Evolutionary conservation across 768 basidiomycete genomes (phyloP).

Genomic region (Rickenella mellea): DNA sequence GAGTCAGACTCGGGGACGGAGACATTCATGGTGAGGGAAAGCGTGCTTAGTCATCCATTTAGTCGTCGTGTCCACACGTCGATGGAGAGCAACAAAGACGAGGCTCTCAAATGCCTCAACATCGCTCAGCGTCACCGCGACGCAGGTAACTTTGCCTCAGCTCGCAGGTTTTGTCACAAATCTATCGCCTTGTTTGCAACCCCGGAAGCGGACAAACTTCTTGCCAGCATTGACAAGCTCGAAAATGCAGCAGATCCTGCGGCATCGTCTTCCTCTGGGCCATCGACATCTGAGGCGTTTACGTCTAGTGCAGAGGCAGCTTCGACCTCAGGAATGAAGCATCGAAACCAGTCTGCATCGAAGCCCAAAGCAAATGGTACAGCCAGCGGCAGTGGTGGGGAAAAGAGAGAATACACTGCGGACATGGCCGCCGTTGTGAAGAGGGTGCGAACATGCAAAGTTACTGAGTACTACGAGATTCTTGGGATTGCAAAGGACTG

Average conservation of each 20-base stretch:
- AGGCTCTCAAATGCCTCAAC: constrained; percentile 70
- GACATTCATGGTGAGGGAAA: neutral
- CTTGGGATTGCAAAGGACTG: constrained; percentile 70
- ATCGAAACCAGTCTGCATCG: constrained; percentile 31
- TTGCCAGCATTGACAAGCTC: constrained; percentile 50
- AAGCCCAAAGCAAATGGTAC: constrained; percentile 31
- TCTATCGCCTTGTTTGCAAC: constrained; percentile 77
- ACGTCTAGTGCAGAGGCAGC: constrained; percentile 33
- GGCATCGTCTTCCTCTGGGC: constrained; percentile 30
- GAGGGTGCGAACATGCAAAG: constrained; percentile 76
- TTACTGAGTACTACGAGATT: constrained; percentile 91
- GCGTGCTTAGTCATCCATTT: neutral
- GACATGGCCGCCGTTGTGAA: constrained; percentile 81
- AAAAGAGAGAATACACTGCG: constrained; percentile 79
- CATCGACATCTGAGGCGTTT: constrained; percentile 29
- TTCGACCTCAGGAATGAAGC: constrained; percentile 45
- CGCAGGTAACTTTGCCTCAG: constrained; percentile 62
- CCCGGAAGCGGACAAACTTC: constrained; percentile 58
- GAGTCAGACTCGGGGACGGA: constrained; percentile 30
- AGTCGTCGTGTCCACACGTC: neutral
- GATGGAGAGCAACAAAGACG: constrained; percentile 88
- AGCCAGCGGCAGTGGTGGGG: constrained; percentile 52
- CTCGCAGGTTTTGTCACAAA: constrained; percentile 86
- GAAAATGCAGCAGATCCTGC: constrained; percentile 29
- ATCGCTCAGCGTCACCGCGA: constrained; percentile 73